These are phyloP conservation scores for Kwoniella mangroviensis DNA, from an alignment of 768 basidiomycete genomes.

Conservation along the genomic window DNA sequence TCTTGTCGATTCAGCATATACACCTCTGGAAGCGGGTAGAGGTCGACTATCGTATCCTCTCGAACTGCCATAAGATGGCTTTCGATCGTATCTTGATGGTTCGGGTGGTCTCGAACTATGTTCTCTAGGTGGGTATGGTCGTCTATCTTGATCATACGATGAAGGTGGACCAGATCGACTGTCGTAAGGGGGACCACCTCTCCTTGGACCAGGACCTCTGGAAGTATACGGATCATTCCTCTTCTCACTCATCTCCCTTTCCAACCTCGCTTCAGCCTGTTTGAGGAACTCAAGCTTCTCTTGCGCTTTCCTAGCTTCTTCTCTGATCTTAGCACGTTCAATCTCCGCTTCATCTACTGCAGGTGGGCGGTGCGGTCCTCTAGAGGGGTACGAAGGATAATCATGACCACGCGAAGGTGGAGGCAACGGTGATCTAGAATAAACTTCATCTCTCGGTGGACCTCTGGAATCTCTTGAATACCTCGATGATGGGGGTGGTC, in stretches of 20 bases:
- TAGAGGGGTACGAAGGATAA: not conserved
- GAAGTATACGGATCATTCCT: slow-evolving; percentile 1
- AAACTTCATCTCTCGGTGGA: not conserved
- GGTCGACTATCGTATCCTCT: slow-evolving; percentile 7
- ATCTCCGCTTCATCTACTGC: slow-evolving; percentile 10
- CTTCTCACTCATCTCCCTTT: slow-evolving; percentile 13
- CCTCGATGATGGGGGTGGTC: slow-evolving; percentile 1
- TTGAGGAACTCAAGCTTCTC: slow-evolving; percentile 19
- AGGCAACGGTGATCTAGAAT: not conserved
- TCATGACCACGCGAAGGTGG: slow-evolving; percentile 4
- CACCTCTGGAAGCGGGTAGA: not conserved
- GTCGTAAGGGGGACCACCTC: not conserved
- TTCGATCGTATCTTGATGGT: not conserved
- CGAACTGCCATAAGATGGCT: not conserved
- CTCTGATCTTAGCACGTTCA: slow-evolving; percentile 12
- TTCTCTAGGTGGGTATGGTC: not conserved
- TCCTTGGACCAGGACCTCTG: not conserved
- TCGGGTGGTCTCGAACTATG: not conserved
- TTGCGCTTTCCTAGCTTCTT: slow-evolving; percentile 20
- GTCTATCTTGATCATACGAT: not conserved
- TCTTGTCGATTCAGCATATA: not conserved
- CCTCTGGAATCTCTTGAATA: not conserved
- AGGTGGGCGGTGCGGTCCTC: not conserved
- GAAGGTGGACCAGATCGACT: not conserved
- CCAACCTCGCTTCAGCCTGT: slow-evolving; percentile 25